A percentile compares a stretch with the other conserved stretches of the same genome.
These are phyloP conservation scores for Fusarium anthophilum DNA, from an alignment of 2,329 filamentous ascomycete genomes.

Conservation along the genomic window DNA sequence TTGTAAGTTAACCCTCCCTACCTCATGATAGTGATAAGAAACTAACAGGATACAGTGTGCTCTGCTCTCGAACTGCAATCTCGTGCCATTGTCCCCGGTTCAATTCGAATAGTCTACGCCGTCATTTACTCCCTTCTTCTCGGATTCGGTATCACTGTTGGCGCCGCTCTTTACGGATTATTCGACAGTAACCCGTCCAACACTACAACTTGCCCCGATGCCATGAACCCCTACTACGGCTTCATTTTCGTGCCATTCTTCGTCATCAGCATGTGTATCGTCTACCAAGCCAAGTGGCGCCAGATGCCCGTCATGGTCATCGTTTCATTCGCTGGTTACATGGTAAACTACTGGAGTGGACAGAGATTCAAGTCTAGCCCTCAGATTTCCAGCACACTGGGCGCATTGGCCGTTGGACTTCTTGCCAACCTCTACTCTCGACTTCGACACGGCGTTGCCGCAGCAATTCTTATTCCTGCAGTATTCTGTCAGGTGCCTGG, in stretches of 20 bases:
- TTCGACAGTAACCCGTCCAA: constrained; percentile 64
- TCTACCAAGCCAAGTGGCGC: constrained; percentile 85
- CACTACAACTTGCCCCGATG: constrained; percentile 52
- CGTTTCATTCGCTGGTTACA: constrained; percentile 77
- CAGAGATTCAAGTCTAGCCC: constrained; percentile 73
- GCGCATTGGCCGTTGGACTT: constrained; percentile 79
- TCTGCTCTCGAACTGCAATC: constrained; percentile 72
- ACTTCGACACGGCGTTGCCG: constrained; percentile 61
- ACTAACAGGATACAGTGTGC: constrained; percentile 45
- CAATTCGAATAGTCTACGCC: constrained; percentile 78
- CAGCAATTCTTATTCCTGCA: constrained; percentile 57
- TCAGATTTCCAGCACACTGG: constrained; percentile 80
- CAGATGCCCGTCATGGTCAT: constrained; percentile 81
- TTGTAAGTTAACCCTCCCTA: constrained; percentile 46
- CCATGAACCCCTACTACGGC: constrained; percentile 56
- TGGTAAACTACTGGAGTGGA: constrained; percentile 78
- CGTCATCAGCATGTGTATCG: constrained; percentile 75
- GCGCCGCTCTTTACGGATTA: constrained; percentile 69
- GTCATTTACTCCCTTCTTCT: constrained; percentile 79
- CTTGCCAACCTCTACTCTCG: constrained; percentile 81
- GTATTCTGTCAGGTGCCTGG: constrained; percentile 61
- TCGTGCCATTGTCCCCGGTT: constrained; percentile 74
- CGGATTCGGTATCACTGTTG: constrained; percentile 77
- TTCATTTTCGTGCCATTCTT: constrained; percentile 81
- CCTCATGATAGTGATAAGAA: not conserved